Conservation (phyloP, 1,284 basidiomycete species). For the Cryptococcus sp. region DNA sequence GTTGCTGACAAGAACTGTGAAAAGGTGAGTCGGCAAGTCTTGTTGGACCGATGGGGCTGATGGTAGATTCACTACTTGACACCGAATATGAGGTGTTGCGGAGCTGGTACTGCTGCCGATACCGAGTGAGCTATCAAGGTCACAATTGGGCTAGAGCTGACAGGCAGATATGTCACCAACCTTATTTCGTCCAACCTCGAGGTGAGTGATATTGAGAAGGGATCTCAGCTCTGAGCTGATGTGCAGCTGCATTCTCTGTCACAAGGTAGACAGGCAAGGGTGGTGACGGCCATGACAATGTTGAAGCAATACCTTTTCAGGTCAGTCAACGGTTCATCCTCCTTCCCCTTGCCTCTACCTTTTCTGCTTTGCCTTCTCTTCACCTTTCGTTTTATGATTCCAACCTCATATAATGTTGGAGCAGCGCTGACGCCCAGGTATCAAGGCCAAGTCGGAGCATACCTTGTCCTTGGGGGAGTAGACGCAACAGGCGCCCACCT, state of each 20-base stretch:
- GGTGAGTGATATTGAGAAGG: conserved; percentile 18
- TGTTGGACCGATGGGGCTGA: background rate
- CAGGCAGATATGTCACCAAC: conserved; percentile 68
- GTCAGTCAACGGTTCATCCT: conserved; percentile 44
- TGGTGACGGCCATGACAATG: conserved; percentile 98
- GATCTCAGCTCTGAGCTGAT: conserved; percentile 11
- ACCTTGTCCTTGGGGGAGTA: conserved; percentile 94
- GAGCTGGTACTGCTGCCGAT: conserved; percentile 96
- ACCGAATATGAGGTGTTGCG: conserved; percentile 92
- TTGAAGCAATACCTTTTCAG: conserved; percentile 79
- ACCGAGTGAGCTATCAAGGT: conserved; percentile 58
- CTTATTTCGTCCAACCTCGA: conserved; percentile 91
- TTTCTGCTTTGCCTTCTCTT: background rate
- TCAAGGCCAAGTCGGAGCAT: conserved; percentile 91
- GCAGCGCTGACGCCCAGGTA: conserved; percentile 54
- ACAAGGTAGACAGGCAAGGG: conserved; percentile 77
- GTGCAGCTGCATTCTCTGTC: conserved; percentile 67
- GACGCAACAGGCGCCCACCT: conserved; percentile 89
- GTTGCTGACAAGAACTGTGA: conserved; percentile 99
- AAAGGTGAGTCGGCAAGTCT: conserved; percentile 58
- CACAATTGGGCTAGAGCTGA: background rate
- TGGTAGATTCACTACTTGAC: conserved; percentile 91
- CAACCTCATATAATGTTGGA: no score
- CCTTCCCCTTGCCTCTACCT: background rate
- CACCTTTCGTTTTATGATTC: no score